These are phyloP conservation scores for Teunomyces aglyptinius DNA, from an alignment of 805 yeast species.

Conservation along the genomic window DNA sequence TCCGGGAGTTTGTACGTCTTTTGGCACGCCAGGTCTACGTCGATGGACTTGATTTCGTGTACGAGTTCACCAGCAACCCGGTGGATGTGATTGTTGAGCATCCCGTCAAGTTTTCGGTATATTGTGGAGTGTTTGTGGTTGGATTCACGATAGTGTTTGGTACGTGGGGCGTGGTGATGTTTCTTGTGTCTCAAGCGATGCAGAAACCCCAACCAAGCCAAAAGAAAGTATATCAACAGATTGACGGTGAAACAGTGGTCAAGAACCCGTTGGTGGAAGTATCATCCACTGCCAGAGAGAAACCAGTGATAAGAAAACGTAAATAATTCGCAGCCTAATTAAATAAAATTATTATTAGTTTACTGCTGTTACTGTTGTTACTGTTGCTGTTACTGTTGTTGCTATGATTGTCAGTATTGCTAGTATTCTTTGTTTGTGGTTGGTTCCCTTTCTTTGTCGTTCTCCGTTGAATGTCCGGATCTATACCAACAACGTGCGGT, in stretches of 20 bases:
- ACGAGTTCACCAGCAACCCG: conserved; percentile 46
- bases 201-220: not conserved
- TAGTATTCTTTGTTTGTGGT: not conserved
- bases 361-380: not conserved
- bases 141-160: conserved; percentile 45
- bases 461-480: conserved; percentile 13
- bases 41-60: conserved; percentile 32
- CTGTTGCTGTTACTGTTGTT: not conserved
- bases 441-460: not conserved
- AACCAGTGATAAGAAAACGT: no score
- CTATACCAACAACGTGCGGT: conserved; percentile 48
- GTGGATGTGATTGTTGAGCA: conserved; percentile 39
- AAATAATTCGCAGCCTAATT: not conserved
- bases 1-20: conserved; percentile 15
- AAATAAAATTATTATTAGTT: not conserved
- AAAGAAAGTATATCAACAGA: no score
- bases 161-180: conserved; percentile 35
- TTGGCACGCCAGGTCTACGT: conserved; percentile 18
- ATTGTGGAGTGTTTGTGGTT: conserved; percentile 42
- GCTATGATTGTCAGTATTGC: no score
- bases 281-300: no score
- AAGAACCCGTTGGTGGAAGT: not conserved
- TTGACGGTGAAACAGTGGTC: conserved; percentile 1
- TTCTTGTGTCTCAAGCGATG: conserved; percentile 10
- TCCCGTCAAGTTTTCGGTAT: conserved; percentile 52